These are phyloP conservation scores for Nicotiana knightiana DNA, from an alignment of 257 asterid genomes.

Conservation along the genomic window DNA sequence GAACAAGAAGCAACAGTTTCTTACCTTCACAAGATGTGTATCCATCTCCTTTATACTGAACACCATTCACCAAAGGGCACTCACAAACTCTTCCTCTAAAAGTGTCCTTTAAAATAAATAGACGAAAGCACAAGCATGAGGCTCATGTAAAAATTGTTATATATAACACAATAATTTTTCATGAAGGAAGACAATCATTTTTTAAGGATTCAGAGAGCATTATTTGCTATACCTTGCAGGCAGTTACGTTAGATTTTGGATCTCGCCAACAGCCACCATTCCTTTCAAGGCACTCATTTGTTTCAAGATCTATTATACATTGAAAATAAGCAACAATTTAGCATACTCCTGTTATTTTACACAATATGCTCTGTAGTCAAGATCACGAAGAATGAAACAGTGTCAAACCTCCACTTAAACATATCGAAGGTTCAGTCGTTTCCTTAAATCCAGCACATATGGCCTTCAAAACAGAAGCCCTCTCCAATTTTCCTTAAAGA, in stretches of 20 bases:
- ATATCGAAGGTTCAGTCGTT: slow-evolving; percentile 83
- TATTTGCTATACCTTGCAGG: slow-evolving; percentile 60
- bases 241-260: slow-evolving; percentile 54
- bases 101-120: slow-evolving; percentile 51
- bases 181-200: neutral
- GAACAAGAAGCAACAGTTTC: neutral
- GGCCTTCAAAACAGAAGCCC: slow-evolving; percentile 75
- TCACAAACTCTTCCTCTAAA: slow-evolving; percentile 88
- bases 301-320: slow-evolving; percentile 58
- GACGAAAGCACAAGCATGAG: slow-evolving; percentile 1
- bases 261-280: slow-evolving; percentile 92
- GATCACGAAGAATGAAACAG: slow-evolving; percentile 10
- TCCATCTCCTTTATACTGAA: slow-evolving; percentile 83
- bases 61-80: slow-evolving; percentile 69
- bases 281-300: slow-evolving; percentile 74
- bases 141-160: neutral
- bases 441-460: slow-evolving; percentile 92
- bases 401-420: slow-evolving; percentile 57
- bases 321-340: slow-evolving; percentile 4
- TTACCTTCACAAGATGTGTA: slow-evolving; percentile 70
- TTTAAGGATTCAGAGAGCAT: neutral
- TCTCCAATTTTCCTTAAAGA: slow-evolving; percentile 66
- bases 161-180: neutral
- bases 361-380: neutral
- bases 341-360: neutral